A percentile compares a stretch with the other conserved stretches of the same genome.
Conservation (phyloP, 192 early-diverging fungal genomes). For the Backusella liffmaniae region DNA sequence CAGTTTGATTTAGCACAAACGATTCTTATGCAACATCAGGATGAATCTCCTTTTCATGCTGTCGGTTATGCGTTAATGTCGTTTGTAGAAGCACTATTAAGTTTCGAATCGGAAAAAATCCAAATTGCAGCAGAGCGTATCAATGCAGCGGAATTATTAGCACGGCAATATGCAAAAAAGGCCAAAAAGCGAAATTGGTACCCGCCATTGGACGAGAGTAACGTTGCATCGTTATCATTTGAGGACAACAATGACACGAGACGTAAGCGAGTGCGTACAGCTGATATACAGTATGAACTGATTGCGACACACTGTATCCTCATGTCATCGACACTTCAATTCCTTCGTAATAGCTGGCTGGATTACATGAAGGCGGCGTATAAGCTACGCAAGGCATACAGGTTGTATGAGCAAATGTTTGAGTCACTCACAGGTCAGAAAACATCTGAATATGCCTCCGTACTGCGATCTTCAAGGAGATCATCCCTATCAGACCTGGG, state of each 20-base stretch:
- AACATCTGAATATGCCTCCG: slow-evolving; percentile 26
- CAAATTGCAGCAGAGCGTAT: slow-evolving; percentile 25
- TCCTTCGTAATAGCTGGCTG: slow-evolving; percentile 33
- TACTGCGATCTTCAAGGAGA: neutral
- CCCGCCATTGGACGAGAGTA: neutral
- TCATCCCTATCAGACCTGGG: neutral
- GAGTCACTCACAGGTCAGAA: slow-evolving; percentile 30
- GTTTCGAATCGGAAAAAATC: slow-evolving; percentile 32
- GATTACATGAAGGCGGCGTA: slow-evolving; percentile 39
- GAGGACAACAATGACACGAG: neutral
- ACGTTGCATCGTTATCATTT: neutral
- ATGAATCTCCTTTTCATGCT: slow-evolving; percentile 36
- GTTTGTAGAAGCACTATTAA: slow-evolving; percentile 36
- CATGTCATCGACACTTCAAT: slow-evolving; percentile 38
- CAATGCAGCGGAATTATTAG: slow-evolving; percentile 19
- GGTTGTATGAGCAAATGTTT: slow-evolving; percentile 37
- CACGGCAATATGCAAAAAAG: slow-evolving; percentile 18
- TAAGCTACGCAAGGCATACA: slow-evolving; percentile 37
- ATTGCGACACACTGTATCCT: slow-evolving; percentile 32
- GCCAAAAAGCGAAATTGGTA: slow-evolving; percentile 1
- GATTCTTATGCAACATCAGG: slow-evolving; percentile 26
- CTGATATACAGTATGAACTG: slow-evolving; percentile 27
- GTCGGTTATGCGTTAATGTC: slow-evolving; percentile 34
- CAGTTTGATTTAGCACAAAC: slow-evolving; percentile 31
- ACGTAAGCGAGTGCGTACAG: neutral